phyloP scores from a whole-genome alignment of 2,329 filamentous ascomycete genomes.

The Endothia cerciana region DNA sequence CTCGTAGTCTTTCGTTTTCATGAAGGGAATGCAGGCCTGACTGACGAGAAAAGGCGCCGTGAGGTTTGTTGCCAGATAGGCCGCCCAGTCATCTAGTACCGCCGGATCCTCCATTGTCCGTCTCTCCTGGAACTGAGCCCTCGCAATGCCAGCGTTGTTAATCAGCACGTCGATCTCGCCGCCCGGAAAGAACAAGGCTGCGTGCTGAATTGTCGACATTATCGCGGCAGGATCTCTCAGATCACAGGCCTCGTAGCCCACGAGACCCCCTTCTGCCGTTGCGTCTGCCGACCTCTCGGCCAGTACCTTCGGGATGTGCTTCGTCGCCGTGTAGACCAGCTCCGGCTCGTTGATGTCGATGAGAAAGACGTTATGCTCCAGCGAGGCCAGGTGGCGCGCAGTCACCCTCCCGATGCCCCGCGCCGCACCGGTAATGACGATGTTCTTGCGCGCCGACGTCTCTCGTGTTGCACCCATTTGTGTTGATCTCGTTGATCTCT shows the following conservation, averaged over 20 bases:
- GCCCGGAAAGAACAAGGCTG: conserved; percentile 40
- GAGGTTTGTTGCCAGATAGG: conserved; percentile 51
- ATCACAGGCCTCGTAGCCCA: conserved; percentile 46
- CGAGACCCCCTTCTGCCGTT: background rate
- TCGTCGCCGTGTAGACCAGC: conserved; percentile 41
- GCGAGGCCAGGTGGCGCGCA: conserved; percentile 45
- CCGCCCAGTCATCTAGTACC: conserved; percentile 49
- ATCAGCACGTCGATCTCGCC: conserved; percentile 44
- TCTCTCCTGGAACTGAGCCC: conserved; percentile 45
- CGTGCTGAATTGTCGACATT: conserved; percentile 40
- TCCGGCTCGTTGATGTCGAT: conserved; percentile 47
- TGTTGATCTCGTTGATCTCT: background rate
- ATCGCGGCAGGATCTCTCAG: conserved; percentile 44
- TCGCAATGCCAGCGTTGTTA: conserved; percentile 44
- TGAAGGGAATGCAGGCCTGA: conserved; percentile 51
- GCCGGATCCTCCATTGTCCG: conserved; percentile 50
- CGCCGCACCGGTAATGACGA: conserved; percentile 41
- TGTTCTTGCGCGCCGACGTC: conserved; percentile 25
- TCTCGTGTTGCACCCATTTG: conserved; percentile 5
- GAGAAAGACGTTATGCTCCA: conserved; percentile 49
- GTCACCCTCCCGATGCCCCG: conserved; percentile 51
- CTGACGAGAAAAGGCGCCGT: conserved; percentile 50
- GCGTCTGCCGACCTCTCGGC: conserved; percentile 30
- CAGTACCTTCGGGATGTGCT: conserved; percentile 37
- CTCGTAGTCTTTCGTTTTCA: conserved; percentile 39